Percentiles rank a stretch among this genome's conserved stretches.
These are phyloP conservation scores for Desmodesmus armatus DNA, from an alignment of 139 green algal species.

Conservation along the genomic window DNA sequence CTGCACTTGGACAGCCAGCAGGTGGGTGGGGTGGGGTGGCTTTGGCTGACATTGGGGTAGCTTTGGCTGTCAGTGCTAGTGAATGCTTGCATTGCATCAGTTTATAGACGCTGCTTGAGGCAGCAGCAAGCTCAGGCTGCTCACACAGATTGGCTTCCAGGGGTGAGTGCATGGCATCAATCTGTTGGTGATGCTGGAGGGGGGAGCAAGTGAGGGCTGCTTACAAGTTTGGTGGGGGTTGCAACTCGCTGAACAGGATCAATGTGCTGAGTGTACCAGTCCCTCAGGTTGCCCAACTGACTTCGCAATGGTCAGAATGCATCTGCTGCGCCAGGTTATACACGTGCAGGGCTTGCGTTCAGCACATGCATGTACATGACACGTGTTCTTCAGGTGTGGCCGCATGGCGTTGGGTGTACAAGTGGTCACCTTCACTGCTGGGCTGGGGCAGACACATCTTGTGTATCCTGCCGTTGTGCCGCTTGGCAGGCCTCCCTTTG, in stretches of 20 bases:
- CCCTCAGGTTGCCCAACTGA: too few relatives aligned
- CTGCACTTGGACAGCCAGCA: constrained; percentile 36
- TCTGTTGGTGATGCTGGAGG: neutral
- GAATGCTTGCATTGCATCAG: neutral
- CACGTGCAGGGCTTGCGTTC: too few relatives aligned
- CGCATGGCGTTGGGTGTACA: neutral
- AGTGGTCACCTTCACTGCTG: neutral
- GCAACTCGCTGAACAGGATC: too few relatives aligned
- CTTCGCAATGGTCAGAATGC: too few relatives aligned
- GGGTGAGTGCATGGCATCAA: neutral
- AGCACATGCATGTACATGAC: neutral
- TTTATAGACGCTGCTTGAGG: neutral
- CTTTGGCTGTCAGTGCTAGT: neutral
- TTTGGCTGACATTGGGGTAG: neutral
- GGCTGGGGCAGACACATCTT: neutral
- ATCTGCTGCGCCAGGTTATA: too few relatives aligned
- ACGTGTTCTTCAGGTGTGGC: neutral
- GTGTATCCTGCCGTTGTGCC: neutral
- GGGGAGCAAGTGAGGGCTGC: too few relatives aligned
- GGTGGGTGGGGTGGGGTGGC: neutral
- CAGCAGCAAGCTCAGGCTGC: neutral
- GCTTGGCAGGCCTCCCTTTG: constrained; percentile 23
- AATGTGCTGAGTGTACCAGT: too few relatives aligned
- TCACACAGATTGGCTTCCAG: neutral
- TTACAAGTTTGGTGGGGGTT: too few relatives aligned